Conservation (phyloP, 1,139 yeast species). For the Protomyces inundatus region DNA sequence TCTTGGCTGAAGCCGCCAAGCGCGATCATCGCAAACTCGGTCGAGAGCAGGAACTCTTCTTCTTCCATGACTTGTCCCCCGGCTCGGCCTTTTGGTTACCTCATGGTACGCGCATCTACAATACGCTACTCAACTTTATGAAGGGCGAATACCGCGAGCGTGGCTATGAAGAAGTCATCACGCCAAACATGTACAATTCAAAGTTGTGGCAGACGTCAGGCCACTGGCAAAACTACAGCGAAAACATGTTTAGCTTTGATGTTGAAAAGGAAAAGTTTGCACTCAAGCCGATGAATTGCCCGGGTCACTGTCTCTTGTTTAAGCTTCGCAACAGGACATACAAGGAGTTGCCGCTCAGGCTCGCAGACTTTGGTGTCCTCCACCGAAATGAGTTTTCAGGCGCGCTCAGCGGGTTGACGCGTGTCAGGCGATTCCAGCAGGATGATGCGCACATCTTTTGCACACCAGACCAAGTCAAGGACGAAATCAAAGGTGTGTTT, state of each 20-base stretch:
- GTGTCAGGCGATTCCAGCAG: conserved; percentile 95
- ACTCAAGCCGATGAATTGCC: conserved; percentile 96
- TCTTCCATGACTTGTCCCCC: conserved; percentile 94
- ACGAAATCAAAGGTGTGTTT: conserved; percentile 70
- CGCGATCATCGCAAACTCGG: conserved; percentile 98
- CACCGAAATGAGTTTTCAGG: conserved; percentile 97
- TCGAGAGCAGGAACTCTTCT: conserved; percentile 89
- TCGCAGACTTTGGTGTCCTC: conserved; percentile 86
- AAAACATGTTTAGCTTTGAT: conserved; percentile 68
- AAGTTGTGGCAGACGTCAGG: conserved; percentile 88
- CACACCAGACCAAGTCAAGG: conserved; percentile 68
- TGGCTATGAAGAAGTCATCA: conserved; percentile 87
- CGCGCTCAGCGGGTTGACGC: conserved; percentile 85
- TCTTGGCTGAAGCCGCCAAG: conserved; percentile 91
- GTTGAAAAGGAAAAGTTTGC: conserved; percentile 48
- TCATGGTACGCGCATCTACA: conserved; percentile 82
- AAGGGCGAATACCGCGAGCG: conserved; percentile 72
- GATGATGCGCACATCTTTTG: conserved; percentile 99
- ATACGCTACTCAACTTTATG: conserved; percentile 73
- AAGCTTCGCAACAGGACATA: conserved; percentile 78
- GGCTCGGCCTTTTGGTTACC: conserved; percentile 84
- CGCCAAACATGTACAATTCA: conserved; percentile 84
- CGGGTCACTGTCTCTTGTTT: conserved; percentile 91
- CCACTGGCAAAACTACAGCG: conserved; percentile 92
- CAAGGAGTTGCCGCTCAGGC: conserved; percentile 81